These are phyloP conservation scores for Yamadazyma spencermartinsiae DNA, from an alignment of 1,139 yeast genomes.

Conservation along the genomic window DNA sequence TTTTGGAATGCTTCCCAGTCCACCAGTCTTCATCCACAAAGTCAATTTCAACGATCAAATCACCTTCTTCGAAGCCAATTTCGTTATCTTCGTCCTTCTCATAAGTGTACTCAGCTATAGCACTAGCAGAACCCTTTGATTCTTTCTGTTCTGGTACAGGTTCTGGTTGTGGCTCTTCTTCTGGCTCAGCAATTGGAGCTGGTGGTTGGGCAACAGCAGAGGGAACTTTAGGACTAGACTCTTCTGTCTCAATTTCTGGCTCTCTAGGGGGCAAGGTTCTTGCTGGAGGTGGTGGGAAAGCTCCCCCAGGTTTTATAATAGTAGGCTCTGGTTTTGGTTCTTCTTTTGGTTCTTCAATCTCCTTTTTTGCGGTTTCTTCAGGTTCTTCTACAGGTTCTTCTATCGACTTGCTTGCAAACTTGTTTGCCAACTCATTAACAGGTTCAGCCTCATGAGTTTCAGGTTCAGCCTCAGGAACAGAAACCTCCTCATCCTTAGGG, in stretches of 20 bases:
- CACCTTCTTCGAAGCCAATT: conserved; percentile 65
- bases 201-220: conserved; percentile 19
- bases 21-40: conserved; percentile 82
- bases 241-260: conserved; percentile 18
- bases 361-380: conserved; percentile 21
- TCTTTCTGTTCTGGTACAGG: too few species aligned
- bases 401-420: conserved; percentile 18
- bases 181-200: conserved; percentile 16
- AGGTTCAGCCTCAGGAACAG: conserved; percentile 13
- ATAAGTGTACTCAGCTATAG: conserved; percentile 67
- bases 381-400: conserved; percentile 24
- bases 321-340: conserved; percentile 14
- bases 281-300: conserved; percentile 25
- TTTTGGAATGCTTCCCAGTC: conserved; percentile 63
- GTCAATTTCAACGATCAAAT: conserved; percentile 61
- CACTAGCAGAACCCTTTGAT: conserved; percentile 27
- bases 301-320: too few species aligned
- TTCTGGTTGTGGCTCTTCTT: conserved; percentile 21
- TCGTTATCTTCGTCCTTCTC: conserved; percentile 78
- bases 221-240: conserved; percentile 16
- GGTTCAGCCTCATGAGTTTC: conserved; percentile 11
- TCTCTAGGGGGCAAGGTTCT: conserved; percentile 17
- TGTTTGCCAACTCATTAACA: conserved; percentile 19
- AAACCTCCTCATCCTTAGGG: conserved; percentile 21
- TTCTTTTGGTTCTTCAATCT: conserved; percentile 17